phyloP scores from a whole-genome alignment of 2,329 filamentous ascomycete genomes.

The Neofusicoccum laricinum region DNA sequence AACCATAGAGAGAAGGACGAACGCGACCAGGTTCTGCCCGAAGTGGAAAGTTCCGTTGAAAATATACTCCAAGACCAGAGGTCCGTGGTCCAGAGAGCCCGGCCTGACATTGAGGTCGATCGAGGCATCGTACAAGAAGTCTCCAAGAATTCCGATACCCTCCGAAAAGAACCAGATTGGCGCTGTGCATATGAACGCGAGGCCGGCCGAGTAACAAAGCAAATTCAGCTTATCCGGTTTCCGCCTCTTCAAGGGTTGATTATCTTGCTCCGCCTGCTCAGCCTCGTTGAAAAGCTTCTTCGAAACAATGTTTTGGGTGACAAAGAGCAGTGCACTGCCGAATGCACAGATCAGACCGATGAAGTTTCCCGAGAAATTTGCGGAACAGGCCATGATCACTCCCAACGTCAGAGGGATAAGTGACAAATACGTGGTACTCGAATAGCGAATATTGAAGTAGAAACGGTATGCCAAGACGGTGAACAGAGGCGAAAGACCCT shows the following conservation, averaged over 20 bases:
- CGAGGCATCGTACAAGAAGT: constrained; percentile 78
- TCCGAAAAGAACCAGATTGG: constrained; percentile 95
- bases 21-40: constrained; percentile 91
- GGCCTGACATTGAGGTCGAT: constrained; percentile 75
- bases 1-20: constrained; percentile 86
- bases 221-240: constrained; percentile 97
- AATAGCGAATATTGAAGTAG: constrained; percentile 85
- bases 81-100: constrained; percentile 64
- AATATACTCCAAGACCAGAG: constrained; percentile 74
- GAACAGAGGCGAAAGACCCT: constrained; percentile 91
- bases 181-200: constrained; percentile 82
- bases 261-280: constrained; percentile 75
- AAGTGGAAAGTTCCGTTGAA: constrained; percentile 99
- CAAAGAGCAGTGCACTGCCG: constrained; percentile 87
- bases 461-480: constrained; percentile 91
- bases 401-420: constrained; percentile 87
- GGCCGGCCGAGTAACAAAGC: constrained; percentile 91
- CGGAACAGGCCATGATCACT: constrained; percentile 95
- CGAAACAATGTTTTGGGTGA: constrained; percentile 97
- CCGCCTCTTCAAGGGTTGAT: constrained; percentile 57
- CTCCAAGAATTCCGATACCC: constrained; percentile 71
- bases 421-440: constrained; percentile 69
- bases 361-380: constrained; percentile 83
- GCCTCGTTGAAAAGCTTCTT: constrained; percentile 97
- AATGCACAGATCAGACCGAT: constrained; percentile 88